These are phyloP conservation scores for Talaromyces islandicus DNA, from an alignment of 2,329 filamentous ascomycete genomes.

Conservation along the genomic window DNA sequence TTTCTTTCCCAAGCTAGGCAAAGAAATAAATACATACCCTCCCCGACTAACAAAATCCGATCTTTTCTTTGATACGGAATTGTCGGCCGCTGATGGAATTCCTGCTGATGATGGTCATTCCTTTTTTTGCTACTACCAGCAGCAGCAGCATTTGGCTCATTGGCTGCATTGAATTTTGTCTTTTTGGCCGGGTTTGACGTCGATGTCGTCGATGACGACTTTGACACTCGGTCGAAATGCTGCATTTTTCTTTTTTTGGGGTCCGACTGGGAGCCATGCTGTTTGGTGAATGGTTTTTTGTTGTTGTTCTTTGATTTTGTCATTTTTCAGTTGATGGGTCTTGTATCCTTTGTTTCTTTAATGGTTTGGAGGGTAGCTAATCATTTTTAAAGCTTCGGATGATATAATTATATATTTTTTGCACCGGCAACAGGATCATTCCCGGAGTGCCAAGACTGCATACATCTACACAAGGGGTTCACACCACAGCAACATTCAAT, in stretches of 20 bases:
- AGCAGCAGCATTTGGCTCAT: not conserved
- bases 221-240: conserved; percentile 6
- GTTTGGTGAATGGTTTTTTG: conserved; percentile 8
- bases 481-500: not conserved
- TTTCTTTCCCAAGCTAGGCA: not conserved
- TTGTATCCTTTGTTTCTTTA: not conserved
- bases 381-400: too few relatives aligned
- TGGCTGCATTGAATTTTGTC: not conserved
- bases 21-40: conserved; percentile 28
- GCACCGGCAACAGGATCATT: not conserved
- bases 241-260: conserved; percentile 11
- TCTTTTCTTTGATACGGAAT: conserved; percentile 37
- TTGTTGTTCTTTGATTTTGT: conserved; percentile 9
- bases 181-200: conserved; percentile 2
- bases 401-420: not conserved
- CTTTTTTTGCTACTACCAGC: not conserved
- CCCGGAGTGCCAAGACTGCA: not conserved
- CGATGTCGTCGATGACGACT: not conserved
- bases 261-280: conserved; percentile 15
- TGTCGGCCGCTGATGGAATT: conserved; percentile 19
- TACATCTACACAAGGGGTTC: too few relatives aligned
- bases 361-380: not conserved
- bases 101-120: conserved; percentile 9
- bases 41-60: conserved; percentile 39
- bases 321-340: not conserved